A percentile compares a stretch with the other conserved stretches of the same genome.
These are phyloP conservation scores for Fomitopsis pinicola DNA, from an alignment of 1,284 basidiomycete genomes.

Conservation along the genomic window DNA sequence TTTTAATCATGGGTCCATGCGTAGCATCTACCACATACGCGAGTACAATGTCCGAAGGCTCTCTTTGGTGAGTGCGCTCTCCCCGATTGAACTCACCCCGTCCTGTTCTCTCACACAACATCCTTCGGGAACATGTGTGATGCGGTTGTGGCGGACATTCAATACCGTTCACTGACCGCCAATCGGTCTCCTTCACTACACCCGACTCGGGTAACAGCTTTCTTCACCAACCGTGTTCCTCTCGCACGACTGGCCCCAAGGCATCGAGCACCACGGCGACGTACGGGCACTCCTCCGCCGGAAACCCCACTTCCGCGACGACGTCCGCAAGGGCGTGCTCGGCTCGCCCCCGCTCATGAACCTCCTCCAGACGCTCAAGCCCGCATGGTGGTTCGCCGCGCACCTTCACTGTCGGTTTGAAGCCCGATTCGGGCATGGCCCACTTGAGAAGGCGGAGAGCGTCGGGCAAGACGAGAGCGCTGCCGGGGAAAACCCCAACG, in stretches of 20 bases:
- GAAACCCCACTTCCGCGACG: conserved; percentile 82
- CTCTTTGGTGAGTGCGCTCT: conserved; percentile 56
- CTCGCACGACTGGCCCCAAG: conserved; percentile 96
- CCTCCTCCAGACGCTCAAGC: conserved; percentile 71
- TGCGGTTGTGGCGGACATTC: background rate
- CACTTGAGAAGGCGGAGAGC: background rate
- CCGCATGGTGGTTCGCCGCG: conserved; percentile 94
- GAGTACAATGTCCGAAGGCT: conserved; percentile 82
- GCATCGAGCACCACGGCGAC: conserved; percentile 84
- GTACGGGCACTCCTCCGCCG: conserved; percentile 58
- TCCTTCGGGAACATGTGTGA: background rate
- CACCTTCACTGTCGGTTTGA: conserved; percentile 89
- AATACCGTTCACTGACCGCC: background rate
- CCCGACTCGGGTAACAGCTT: conserved; percentile 36
- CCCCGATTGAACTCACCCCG: background rate
- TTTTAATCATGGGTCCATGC: conserved; percentile 63
- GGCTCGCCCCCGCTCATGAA: conserved; percentile 90
- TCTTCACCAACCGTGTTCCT: conserved; percentile 73
- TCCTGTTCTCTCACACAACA: background rate
- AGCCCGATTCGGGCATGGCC: conserved; percentile 60
- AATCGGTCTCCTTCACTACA: background rate
- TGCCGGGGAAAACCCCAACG: conserved; percentile 50
- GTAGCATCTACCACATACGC: conserved; percentile 91
- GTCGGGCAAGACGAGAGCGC: background rate
- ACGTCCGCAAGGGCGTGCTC: conserved; percentile 68